Percentiles rank a stretch among this genome's conserved stretches.
phyloP scores from a whole-genome alignment of 371 early-diverging fungal genomes.

The Rhizopus sp. region DNA sequence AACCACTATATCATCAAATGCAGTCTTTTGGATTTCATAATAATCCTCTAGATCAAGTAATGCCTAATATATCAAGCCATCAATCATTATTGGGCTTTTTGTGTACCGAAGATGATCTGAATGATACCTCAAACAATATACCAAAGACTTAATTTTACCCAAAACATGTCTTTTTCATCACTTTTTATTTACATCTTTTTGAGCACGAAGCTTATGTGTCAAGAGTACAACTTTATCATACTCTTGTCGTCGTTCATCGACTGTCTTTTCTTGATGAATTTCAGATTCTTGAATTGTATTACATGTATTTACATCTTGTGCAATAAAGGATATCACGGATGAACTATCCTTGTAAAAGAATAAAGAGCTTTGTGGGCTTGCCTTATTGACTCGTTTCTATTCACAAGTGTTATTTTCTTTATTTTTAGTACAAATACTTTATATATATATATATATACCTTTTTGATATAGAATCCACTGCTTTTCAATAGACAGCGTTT shows the following conservation, averaged over 20 bases:
- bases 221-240: constrained; percentile 9
- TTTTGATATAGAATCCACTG: background rate
- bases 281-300: too few relatives aligned
- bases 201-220: too few relatives aligned
- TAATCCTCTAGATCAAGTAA: background rate
- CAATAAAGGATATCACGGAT: constrained; percentile 12
- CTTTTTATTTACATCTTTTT: too few relatives aligned
- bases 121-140: constrained; percentile 7
- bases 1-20: background rate
- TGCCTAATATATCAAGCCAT: constrained; percentile 12
- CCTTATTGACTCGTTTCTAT: too few relatives aligned
- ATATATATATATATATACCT: background rate
- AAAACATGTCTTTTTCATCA: too few relatives aligned
- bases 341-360: constrained; percentile 12
- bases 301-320: background rate
- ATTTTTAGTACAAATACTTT: background rate
- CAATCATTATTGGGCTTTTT: constrained; percentile 21
- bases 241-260: constrained; percentile 9
- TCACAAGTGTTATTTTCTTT: too few relatives aligned
- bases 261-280: background rate
- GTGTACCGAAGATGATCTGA: constrained; percentile 15
- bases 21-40: background rate
- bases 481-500: constrained; percentile 12
- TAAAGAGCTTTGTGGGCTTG: constrained; percentile 1
- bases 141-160: background rate